A percentile compares a stretch with the other conserved stretches of the same genome.
These are phyloP conservation scores for Cytospora chrysosperma DNA, from an alignment of 2,329 filamentous ascomycete genomes.

Conservation along the genomic window DNA sequence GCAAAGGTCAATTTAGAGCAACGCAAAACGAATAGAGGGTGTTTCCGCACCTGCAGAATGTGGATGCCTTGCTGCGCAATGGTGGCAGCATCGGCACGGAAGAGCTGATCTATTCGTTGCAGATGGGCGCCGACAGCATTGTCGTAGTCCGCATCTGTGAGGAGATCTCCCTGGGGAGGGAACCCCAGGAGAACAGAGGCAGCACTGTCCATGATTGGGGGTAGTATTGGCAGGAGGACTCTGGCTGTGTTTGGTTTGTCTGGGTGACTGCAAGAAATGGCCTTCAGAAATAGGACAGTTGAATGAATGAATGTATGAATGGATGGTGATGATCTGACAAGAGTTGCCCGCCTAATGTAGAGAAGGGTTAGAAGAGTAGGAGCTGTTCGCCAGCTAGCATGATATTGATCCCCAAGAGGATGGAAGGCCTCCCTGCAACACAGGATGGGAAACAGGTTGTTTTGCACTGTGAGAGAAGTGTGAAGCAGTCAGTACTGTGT, in stretches of 20 bases:
- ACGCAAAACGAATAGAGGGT: not conserved
- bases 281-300: not conserved
- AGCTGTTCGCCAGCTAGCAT: not conserved
- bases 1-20: not conserved
- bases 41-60: slow-evolving; percentile 42
- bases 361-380: not conserved
- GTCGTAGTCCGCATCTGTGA: slow-evolving; percentile 41
- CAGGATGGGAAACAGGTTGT: not conserved
- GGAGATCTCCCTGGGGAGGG: slow-evolving; percentile 33
- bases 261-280: not conserved
- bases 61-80: slow-evolving; percentile 37
- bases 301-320: too few species aligned
- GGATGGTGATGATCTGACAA: not conserved
- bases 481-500: not conserved
- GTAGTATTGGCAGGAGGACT: not conserved
- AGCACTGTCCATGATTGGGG: slow-evolving; percentile 37
- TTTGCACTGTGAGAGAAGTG: not conserved
- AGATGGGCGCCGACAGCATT: slow-evolving; percentile 39
- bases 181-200: slow-evolving; percentile 43
- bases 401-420: not conserved
- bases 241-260: not conserved
- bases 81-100: slow-evolving; percentile 34
- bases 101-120: slow-evolving; percentile 38
- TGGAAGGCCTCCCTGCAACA: not conserved
- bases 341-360: not conserved